Evolutionary conservation across 2,329 filamentous ascomycete genomes (phyloP).

Genomic region (Colletotrichum orbiculare): DNA sequence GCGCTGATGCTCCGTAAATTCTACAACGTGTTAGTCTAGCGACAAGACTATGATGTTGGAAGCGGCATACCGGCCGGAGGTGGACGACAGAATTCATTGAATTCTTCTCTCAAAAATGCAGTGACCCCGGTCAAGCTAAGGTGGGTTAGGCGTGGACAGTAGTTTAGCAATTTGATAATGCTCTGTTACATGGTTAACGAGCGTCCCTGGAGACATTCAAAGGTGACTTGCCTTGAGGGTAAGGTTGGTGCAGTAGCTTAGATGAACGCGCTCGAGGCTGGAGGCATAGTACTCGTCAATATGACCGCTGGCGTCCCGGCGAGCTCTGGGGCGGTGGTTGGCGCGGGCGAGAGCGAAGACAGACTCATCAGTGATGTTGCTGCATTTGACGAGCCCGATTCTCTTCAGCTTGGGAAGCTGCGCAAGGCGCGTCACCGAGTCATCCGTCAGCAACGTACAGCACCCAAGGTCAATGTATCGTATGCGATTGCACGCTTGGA

Average conservation of each 20-base stretch:
- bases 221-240: constrained; percentile 76
- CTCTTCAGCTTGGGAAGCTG: constrained; percentile 91
- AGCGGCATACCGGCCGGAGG: constrained; percentile 74
- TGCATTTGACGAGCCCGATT: constrained; percentile 95
- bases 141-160: constrained; percentile 92
- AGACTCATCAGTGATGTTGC: constrained; percentile 87
- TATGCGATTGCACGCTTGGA: constrained; percentile 89
- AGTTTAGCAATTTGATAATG: constrained; percentile 88
- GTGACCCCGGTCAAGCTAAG: constrained; percentile 93
- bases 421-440: constrained; percentile 85
- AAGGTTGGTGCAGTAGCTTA: constrained; percentile 92
- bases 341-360: constrained; percentile 85
- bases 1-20: constrained; percentile 95
- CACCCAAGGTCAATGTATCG: constrained; percentile 98
- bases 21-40: constrained; percentile 55
- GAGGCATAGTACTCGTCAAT: constrained; percentile 66
- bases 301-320: constrained; percentile 60
- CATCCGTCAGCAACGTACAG: constrained; percentile 88
- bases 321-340: constrained; percentile 63
- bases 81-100: constrained; percentile 86
- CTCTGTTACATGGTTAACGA: constrained; percentile 65
- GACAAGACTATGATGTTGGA: not conserved
- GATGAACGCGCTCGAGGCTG: constrained; percentile 90
- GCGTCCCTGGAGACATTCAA: not conserved
- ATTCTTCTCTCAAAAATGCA: constrained; percentile 86